phyloP scores from a whole-genome alignment of 306 rosid species.

The Ziziphus jujuba region DNA sequence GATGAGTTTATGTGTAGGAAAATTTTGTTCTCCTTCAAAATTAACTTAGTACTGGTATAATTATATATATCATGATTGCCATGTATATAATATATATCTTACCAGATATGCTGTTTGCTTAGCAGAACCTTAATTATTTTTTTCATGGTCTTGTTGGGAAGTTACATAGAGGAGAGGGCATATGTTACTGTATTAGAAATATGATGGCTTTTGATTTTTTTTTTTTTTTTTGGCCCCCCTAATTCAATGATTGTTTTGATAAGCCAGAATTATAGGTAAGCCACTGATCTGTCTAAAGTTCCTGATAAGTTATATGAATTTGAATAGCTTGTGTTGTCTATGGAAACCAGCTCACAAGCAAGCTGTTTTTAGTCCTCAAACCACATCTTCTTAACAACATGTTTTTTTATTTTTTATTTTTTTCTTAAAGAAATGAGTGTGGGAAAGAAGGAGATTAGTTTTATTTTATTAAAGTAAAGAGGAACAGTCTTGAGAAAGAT shows the following conservation, averaged over 20 bases:
- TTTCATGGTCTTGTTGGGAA: not conserved
- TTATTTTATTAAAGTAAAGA: not conserved
- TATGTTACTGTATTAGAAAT: not conserved
- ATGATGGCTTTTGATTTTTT: not conserved
- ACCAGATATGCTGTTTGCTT: not conserved
- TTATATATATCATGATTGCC: not conserved
- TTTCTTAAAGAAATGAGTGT: not conserved
- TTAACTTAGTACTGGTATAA: not conserved
- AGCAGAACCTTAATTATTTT: not conserved
- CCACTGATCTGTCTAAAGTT: not conserved
- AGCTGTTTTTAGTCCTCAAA: conserved; percentile 2
- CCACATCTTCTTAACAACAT: not conserved
- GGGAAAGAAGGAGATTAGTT: conserved; percentile 3
- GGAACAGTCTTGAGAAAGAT: conserved; percentile 19
- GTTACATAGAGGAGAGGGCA: not conserved
- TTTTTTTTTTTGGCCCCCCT: not conserved
- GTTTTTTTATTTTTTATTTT: not conserved
- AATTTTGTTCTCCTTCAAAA: not conserved
- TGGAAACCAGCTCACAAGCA: conserved; percentile 5
- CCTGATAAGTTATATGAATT: conserved; percentile 1
- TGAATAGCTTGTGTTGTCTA: conserved; percentile 8
- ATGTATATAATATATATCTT: not conserved
- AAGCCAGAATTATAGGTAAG: conserved; percentile 9
- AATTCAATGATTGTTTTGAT: not conserved
- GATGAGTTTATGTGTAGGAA: not conserved